Base-by-base conservation (phyloP, 2,329 filamentous ascomycete species). In the Sclerotinia sclerotiorum region DNA sequence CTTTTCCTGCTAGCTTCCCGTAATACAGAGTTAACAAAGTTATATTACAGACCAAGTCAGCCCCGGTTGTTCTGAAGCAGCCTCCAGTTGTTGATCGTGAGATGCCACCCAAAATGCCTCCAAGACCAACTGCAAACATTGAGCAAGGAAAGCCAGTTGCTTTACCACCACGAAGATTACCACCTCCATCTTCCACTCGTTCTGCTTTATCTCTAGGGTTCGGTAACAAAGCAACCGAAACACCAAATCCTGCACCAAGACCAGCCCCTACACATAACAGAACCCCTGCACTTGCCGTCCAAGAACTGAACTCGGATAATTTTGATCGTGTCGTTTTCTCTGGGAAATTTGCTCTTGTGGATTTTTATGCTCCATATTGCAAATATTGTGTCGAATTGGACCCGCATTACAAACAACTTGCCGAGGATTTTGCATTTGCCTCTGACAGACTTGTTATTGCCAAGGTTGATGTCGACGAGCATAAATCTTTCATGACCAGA, bases 341-440 rank as follows among this genome's bases (percentile, higher is more conserved):
- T 60, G 93, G 93, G 79, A 97, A 95, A 83, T 93, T 94, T 51
- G 93, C 94, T 0, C 88, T 99, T 27, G 93, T 98, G 75, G 93
- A 98, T 80, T 98, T 98, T 86, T 98, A 96, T 78, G 93, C 94
- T n/a, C 94, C 94, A 10, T 97, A 93, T 92, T 99, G 95, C 79
- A 65, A 78, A 95, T 94, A 98, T 86, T 99, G 95, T 90, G 97
- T 97, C 84, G 90, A 78, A 76, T 88, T 99, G 70, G 93, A 93
- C 61, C 95, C 95, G 32, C 86, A 83, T 74, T 98, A 92, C 91
- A 94, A 98, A 81, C 86, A 87, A 62, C 83, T 98, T 71, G 94
- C 94, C 69, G 84, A 84, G 70, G 89, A 92, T 80, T 98, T 93
- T 81, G 84, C 85, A 71, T 75, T 74, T 70, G 85, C 84, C 77